Conservation (phyloP, 140 eudicot species). For the Cichorium intybus region DNA sequence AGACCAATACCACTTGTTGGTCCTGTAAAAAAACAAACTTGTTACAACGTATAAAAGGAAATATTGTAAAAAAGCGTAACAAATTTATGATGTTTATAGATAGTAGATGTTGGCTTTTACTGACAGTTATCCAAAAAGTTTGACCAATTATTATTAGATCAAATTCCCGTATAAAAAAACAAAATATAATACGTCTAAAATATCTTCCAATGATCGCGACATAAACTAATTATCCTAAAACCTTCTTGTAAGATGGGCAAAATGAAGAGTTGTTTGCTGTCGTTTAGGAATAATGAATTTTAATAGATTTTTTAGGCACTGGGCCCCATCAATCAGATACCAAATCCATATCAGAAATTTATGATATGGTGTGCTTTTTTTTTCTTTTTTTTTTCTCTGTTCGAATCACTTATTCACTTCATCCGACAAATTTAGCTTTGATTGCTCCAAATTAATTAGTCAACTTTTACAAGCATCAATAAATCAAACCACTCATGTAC, state of each 20-base stretch:
- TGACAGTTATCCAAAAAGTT: slow-evolving; percentile 3
- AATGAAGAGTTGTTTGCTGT: neutral
- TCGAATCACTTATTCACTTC: neutral
- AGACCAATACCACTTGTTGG: slow-evolving; percentile 74
- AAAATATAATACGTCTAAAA: neutral
- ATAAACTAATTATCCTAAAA: neutral
- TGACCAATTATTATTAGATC: neutral
- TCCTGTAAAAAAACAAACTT: slow-evolving; percentile 46
- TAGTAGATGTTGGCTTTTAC: neutral
- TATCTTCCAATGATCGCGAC: neutral
- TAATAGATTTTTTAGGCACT: neutral
- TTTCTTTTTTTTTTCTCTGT: neutral
- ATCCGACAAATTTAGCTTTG: too few relatives aligned
- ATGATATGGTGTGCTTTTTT: too few relatives aligned
- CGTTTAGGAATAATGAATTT: slow-evolving; percentile 9
- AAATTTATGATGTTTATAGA: neutral
- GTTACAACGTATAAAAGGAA: too few relatives aligned
- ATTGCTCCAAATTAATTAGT: neutral
- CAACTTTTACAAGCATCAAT: neutral
- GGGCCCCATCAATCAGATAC: slow-evolving; percentile 14
- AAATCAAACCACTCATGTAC: neutral
- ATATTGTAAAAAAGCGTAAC: neutral
- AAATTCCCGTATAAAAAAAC: neutral
- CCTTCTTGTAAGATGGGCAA: neutral
- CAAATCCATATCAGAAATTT: neutral